phyloP scores from a whole-genome alignment of 164 flowering plant species.

The Aristolochia fimbriata region DNA sequence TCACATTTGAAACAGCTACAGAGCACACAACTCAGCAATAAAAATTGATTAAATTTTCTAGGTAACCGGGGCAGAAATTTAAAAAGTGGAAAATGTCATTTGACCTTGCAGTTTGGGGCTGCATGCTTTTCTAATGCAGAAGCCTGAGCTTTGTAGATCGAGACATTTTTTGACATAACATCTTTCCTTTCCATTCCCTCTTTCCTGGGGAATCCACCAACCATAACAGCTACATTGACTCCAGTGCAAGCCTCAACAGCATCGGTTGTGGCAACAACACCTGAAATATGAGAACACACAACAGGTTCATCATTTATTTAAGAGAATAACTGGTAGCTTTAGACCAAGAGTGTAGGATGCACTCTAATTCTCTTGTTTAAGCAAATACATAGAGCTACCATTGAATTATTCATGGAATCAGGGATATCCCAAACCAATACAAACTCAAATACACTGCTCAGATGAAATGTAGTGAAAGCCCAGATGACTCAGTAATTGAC shows the following conservation, averaged over 20 bases:
- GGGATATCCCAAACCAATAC: too few species aligned
- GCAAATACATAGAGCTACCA: too few species aligned
- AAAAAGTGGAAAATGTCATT: background rate
- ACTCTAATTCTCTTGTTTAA: too few species aligned
- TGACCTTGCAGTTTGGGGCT: conserved; percentile 97
- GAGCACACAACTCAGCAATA: background rate
- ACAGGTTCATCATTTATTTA: too few species aligned
- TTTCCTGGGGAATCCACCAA: conserved; percentile 98
- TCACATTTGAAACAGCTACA: too few species aligned
- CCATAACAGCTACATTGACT: conserved; percentile 96
- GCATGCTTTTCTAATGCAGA: conserved; percentile 92
- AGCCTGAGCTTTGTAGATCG: conserved; percentile 95
- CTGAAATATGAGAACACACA: conserved; percentile 22
- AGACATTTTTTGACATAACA: conserved; percentile 94
- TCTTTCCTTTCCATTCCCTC: conserved; percentile 99
- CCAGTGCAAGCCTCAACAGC: conserved; percentile 95
- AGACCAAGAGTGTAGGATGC: too few species aligned
- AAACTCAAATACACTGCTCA: too few species aligned
- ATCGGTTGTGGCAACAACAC: conserved; percentile 98
- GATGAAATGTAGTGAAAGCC: too few species aligned
- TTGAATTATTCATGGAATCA: too few species aligned
- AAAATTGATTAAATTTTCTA: background rate
- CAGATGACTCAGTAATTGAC: too few species aligned
- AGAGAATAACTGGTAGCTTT: too few species aligned
- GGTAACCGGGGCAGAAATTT: too few species aligned